Percentiles rank a stretch among this genome's conserved stretches.
Evolutionary conservation across 257 asterid species (phyloP).

Genomic region (Craterostigma plantagineum): DNA sequence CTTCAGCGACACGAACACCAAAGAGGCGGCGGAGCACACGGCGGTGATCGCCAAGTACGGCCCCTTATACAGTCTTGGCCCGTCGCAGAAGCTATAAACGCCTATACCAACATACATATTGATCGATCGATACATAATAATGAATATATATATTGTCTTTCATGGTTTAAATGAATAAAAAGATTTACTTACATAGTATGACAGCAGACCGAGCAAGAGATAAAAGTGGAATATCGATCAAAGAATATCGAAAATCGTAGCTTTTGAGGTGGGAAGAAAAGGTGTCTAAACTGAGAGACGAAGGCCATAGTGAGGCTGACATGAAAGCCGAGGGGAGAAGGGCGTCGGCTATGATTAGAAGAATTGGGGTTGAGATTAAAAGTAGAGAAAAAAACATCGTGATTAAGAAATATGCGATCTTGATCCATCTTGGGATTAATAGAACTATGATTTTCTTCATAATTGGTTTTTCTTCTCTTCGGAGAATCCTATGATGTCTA

Average conservation of each 20-base stretch:
- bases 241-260: slow-evolving; percentile 80
- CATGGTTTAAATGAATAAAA: no score
- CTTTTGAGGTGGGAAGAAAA: slow-evolving; percentile 24
- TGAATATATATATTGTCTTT: no score
- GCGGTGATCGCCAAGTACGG: slow-evolving; percentile 71
- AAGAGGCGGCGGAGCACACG: slow-evolving; percentile 55
- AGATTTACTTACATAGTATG: no score
- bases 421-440: slow-evolving; percentile 51
- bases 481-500: slow-evolving; percentile 27
- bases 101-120: no score
- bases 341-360: slow-evolving; percentile 58
- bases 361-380: slow-evolving; percentile 65
- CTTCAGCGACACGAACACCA: slow-evolving; percentile 67
- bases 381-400: slow-evolving; percentile 57
- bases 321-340: slow-evolving; percentile 73
- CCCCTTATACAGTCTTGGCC: slow-evolving; percentile 71
- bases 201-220: slow-evolving; percentile 68
- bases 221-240: slow-evolving; percentile 71
- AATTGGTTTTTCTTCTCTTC: slow-evolving; percentile 30
- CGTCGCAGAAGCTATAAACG: slow-evolving; percentile 82
- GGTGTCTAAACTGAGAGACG: slow-evolving; percentile 19
- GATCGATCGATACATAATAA: no score
- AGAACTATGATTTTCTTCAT: slow-evolving; percentile 12
- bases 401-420: slow-evolving; percentile 47
- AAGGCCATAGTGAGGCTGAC: slow-evolving; percentile 41